Evolutionary conservation across 2,329 filamentous ascomycete species (phyloP).

Genomic region (Venturia asperata): DNA sequence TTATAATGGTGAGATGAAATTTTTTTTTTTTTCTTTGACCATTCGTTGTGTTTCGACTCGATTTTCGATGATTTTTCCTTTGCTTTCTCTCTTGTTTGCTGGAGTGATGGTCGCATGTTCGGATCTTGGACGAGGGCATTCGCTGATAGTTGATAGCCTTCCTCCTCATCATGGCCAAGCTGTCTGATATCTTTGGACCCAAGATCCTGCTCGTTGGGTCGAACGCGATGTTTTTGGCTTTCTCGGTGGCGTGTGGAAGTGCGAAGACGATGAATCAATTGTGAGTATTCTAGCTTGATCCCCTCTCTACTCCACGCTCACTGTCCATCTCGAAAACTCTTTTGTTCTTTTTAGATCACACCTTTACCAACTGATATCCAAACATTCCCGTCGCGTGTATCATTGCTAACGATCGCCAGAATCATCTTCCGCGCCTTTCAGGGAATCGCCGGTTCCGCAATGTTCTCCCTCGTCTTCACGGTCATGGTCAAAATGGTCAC

Average conservation of each 20-base stretch:
- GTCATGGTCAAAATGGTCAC: slow-evolving; percentile 12
- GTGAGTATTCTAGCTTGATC: not conserved
- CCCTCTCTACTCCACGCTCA: no score
- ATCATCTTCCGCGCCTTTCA: slow-evolving; percentile 15
- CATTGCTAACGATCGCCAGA: not conserved
- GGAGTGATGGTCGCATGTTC: no score
- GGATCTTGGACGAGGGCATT: not conserved
- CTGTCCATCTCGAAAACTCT: no score
- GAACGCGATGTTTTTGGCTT: not conserved
- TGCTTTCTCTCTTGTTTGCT: no score
- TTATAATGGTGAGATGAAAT: slow-evolving; percentile 15
- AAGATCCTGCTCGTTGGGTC: not conserved
- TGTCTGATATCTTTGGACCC: slow-evolving; percentile 12
- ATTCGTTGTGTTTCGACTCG: not conserved
- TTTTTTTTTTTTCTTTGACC: no score
- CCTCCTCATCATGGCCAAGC: slow-evolving; percentile 12
- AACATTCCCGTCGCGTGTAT: no score
- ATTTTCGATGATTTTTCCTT: not conserved
- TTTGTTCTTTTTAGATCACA: no score
- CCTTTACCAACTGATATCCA: no score
- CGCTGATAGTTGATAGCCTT: not conserved
- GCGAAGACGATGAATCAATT: slow-evolving; percentile 14
- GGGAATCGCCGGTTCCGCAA: slow-evolving; percentile 11
- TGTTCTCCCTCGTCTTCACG: slow-evolving; percentile 6
- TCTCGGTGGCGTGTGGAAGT: slow-evolving; percentile 1